Evolutionary conservation across 371 early-diverging fungal genomes (phyloP), one percentile per base, ranked within the genome.

Genomic region (Syncephalastrum racemosum): DNA sequence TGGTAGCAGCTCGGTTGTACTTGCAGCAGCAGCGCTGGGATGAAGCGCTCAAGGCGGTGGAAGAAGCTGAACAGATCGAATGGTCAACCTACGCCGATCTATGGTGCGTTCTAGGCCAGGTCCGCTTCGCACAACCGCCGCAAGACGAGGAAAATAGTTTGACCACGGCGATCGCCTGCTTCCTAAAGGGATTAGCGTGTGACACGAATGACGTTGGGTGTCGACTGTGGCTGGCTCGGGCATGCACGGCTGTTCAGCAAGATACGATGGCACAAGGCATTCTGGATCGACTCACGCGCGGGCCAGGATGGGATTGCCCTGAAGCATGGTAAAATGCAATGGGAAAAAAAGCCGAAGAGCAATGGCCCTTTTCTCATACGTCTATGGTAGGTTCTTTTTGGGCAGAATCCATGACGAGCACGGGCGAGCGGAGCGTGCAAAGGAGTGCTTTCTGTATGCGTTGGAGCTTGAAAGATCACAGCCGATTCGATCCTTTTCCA

Each of bases 391-490:
- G 83, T 80, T 73, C 46, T 76, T 76, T 54, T 64, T 87, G 13
- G 81, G 83, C 44, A 75, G 75, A 53, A 70, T 83, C 12, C 80
- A 77, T 66, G 71, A 74, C 59, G 66, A 71, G 49, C 81, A 85
- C 4, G 75, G 79, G 48, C 78, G 85, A 43, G 49, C 77, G 23
- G 70, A 79, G 25, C 82, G 79, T 23, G 82, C 86, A 13, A 84
- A 87, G 40, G 81, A 84, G 46, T 88, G 86, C 47, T 71, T 85
- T n/a, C 77, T 85, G 56, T 89, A 88, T 59, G 89, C 90, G n/a
- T 66, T 89, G 4, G 89, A 88, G 56, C 74, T 90, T 27, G 88
- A 88, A 56, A 68, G 62, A 39, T 80, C 88, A 10, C 75, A 78
- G 46, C 90, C 90, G 1, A 78, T 85, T 39, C 73, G 83, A n/a